Evolutionary conservation across 768 basidiomycete species (phyloP).

Genomic region (Stropharia rugosoannulata): DNA sequence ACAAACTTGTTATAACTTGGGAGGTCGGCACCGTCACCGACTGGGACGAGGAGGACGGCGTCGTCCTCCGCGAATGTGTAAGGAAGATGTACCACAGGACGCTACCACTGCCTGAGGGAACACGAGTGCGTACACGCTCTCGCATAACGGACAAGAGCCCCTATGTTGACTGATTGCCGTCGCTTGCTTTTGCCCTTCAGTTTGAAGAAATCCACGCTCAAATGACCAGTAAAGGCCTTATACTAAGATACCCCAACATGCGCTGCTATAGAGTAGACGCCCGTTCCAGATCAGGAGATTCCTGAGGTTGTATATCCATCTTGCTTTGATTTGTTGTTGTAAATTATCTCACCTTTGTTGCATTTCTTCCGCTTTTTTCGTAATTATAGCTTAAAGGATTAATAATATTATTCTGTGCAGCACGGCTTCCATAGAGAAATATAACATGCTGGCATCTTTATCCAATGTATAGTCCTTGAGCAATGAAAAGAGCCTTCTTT

Average conservation of each 20-base stretch:
- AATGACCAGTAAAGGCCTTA: constrained; percentile 60
- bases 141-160: background rate
- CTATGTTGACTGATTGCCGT: background rate
- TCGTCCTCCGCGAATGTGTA: constrained; percentile 59
- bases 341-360: constrained; percentile 17
- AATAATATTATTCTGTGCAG: constrained; percentile 6
- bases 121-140: constrained; percentile 45
- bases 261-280: constrained; percentile 44
- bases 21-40: constrained; percentile 57
- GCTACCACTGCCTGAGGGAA: constrained; percentile 72
- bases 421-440: background rate
- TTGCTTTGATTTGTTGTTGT: constrained; percentile 8
- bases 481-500: no score
- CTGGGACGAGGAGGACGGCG: constrained; percentile 58
- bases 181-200: constrained; percentile 30
- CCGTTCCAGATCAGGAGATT: constrained; percentile 41
- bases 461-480: background rate
- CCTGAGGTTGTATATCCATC: constrained; percentile 22
- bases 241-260: constrained; percentile 67
- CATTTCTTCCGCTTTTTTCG: background rate
- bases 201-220: constrained; percentile 74
- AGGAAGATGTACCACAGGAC: constrained; percentile 66
- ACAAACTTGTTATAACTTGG: constrained; percentile 67
- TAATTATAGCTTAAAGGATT: constrained; percentile 6
- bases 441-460: background rate